A percentile compares a stretch with the other conserved stretches of the same genome.
Conservation (phyloP, 2,329 filamentous ascomycete genomes). For the Fusarium temperatum region DNA sequence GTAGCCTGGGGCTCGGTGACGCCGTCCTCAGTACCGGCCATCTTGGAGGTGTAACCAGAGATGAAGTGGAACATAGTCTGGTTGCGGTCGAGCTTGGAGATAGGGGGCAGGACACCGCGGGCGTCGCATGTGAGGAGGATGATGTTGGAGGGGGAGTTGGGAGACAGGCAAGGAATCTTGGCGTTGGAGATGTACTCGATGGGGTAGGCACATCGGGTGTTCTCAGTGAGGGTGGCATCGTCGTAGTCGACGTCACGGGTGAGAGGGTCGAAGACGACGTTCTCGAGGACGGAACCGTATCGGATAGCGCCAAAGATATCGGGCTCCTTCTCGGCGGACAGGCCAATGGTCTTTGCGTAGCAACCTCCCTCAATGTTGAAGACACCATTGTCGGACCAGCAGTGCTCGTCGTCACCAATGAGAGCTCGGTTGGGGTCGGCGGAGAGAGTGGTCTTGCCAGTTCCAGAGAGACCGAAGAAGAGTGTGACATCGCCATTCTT, state of each 20-base stretch:
- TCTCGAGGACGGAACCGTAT: slow-evolving; percentile 97
- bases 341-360: slow-evolving; percentile 98
- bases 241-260: slow-evolving; percentile 96
- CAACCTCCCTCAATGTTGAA: slow-evolving; percentile 99
- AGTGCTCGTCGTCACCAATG: slow-evolving; percentile 99
- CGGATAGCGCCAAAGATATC: slow-evolving; percentile 97
- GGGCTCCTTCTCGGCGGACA: slow-evolving; percentile 98
- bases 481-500: slow-evolving; percentile 94
- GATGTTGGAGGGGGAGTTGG: slow-evolving; percentile 94
- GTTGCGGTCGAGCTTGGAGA: slow-evolving; percentile 92
- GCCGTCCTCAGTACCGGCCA: slow-evolving; percentile 98
- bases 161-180: slow-evolving; percentile 94
- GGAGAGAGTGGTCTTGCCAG: slow-evolving; percentile 97
- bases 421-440: slow-evolving; percentile 95
- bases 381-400: slow-evolving; percentile 95
- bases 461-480: slow-evolving; percentile 98
- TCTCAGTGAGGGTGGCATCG: slow-evolving; percentile 93
- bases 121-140: slow-evolving; percentile 98
- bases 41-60: slow-evolving; percentile 99
- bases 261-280: slow-evolving; percentile 94
- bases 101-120: slow-evolving; percentile 94
- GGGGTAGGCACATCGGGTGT: slow-evolving; percentile 97
- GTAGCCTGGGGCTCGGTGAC: slow-evolving; percentile 97
- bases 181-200: slow-evolving; percentile 99
- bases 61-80: slow-evolving; percentile 99